Percentiles rank a stretch among this genome's conserved stretches.
Evolutionary conservation across 2,329 filamentous ascomycete genomes (phyloP).

Genomic region (Cladophialophora immunda): DNA sequence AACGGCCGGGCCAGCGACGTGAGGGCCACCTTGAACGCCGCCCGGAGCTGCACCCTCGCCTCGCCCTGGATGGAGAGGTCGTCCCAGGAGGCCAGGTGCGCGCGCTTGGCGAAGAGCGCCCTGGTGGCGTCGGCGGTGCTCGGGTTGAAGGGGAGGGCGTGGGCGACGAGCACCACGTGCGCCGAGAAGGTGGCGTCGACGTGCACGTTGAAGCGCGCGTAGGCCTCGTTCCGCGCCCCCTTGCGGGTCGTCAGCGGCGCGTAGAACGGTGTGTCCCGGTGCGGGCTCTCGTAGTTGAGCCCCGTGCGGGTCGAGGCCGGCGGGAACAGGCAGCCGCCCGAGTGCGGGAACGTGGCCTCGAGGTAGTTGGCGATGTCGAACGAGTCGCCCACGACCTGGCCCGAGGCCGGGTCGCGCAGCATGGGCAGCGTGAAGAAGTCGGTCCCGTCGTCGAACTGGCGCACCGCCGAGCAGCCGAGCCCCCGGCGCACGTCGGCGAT

Average conservation of each 20-base stretch:
- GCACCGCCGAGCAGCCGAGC: neutral
- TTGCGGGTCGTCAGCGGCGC: neutral
- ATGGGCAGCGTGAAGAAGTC: constrained; percentile 3
- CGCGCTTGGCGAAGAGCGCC: neutral
- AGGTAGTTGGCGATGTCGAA: constrained; percentile 3
- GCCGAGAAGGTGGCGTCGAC: constrained; percentile 3
- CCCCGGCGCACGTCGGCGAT: neutral
- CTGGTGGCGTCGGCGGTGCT: neutral
- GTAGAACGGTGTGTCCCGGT: neutral
- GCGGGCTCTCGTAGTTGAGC: constrained; percentile 1
- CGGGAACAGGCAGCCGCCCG: neutral
- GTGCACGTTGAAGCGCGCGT: neutral
- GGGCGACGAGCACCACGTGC: neutral
- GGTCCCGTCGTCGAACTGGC: neutral
- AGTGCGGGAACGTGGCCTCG: neutral
- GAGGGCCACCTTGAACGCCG: neutral
- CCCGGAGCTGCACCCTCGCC: neutral
- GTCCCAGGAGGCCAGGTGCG: neutral
- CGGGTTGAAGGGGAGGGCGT: neutral
- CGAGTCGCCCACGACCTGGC: neutral
- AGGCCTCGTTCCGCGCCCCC: neutral
- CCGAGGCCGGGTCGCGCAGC: neutral
- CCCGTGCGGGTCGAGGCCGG: neutral
- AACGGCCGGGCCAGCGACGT: neutral
- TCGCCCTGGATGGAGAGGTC: neutral